Evolutionary conservation across 2,329 filamentous ascomycete genomes (phyloP).

Genomic region (Leptographium galeiforme): DNA sequence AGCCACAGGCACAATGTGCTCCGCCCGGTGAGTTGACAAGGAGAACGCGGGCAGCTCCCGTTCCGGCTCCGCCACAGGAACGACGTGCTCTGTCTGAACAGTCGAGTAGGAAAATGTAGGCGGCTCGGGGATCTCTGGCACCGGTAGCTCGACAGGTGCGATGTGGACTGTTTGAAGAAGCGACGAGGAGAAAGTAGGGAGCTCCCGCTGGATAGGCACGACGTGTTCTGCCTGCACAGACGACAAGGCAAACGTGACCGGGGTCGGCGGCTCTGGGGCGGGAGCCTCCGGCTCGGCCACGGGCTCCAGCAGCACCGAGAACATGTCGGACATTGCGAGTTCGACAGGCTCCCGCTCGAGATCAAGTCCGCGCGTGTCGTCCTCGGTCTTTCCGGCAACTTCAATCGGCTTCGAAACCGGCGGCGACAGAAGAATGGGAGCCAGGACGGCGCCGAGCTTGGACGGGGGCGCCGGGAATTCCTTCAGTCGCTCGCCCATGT

Average conservation of each 20-base stretch:
- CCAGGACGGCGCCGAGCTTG: conserved; percentile 15
- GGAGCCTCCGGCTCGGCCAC: conserved; percentile 4
- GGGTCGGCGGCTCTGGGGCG: background rate
- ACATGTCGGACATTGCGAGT: conserved; percentile 6
- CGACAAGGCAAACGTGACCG: background rate
- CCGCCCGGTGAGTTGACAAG: conserved; percentile 30
- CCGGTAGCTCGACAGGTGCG: conserved; percentile 6
- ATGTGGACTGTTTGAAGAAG: conserved; percentile 6
- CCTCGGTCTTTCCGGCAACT: background rate
- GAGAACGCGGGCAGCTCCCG: conserved; percentile 3
- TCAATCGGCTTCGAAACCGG: conserved; percentile 14
- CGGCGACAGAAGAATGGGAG: conserved; percentile 16
- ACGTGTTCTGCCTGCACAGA: background rate
- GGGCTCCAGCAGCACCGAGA: conserved; percentile 6
- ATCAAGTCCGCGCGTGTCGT: background rate
- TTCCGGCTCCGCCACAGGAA: conserved; percentile 2
- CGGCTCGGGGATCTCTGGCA: conserved; percentile 2
- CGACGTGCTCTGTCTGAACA: conserved; percentile 25
- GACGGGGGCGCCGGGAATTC: conserved; percentile 41
- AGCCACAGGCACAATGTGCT: conserved; percentile 15
- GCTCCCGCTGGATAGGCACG: background rate
- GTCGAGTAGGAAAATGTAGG: conserved; percentile 21
- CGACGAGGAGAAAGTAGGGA: conserved; percentile 6
- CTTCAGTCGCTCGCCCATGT: conserved; percentile 37
- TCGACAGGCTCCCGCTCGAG: background rate